Evolutionary conservation across 345 rosid genomes (phyloP).

Genomic region (Salix suchowensis): DNA sequence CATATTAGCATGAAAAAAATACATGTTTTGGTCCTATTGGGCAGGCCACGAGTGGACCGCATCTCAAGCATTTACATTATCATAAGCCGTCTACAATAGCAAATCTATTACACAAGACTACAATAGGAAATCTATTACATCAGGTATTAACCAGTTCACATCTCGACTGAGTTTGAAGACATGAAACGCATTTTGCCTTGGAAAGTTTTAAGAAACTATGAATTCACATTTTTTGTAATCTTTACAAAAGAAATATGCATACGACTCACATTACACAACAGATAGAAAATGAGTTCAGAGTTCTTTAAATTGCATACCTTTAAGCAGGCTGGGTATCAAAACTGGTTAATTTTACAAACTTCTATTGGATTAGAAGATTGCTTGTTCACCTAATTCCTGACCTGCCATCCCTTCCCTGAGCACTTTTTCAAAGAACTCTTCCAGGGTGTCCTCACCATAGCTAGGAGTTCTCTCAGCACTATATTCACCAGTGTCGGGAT

Average conservation of each 20-base stretch:
- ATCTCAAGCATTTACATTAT: too few relatives aligned
- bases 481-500: constrained; percentile 79
- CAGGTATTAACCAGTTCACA: too few relatives aligned
- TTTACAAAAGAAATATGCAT: constrained; percentile 3
- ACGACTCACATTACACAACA: neutral
- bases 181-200: neutral
- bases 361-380: constrained; percentile 46
- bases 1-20: too few relatives aligned
- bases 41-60: too few relatives aligned
- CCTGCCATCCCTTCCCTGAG: constrained; percentile 88
- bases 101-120: too few relatives aligned
- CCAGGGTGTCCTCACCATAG: constrained; percentile 81
- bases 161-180: neutral
- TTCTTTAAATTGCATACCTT: constrained; percentile 4
- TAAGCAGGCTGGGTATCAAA: constrained; percentile 13
- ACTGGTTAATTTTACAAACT: constrained; percentile 9
- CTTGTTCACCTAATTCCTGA: constrained; percentile 90
- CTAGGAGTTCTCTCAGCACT: constrained; percentile 84
- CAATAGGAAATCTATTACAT: too few relatives aligned
- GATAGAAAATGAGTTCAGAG: neutral
- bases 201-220: neutral
- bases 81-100: too few relatives aligned
- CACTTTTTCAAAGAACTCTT: constrained; percentile 73
- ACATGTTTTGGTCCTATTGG: too few relatives aligned
- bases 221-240: neutral